A percentile compares a stretch with the other conserved stretches of the same genome.
phyloP scores from a whole-genome alignment of 352 stramenopile species.

The Pythium graminicola region DNA sequence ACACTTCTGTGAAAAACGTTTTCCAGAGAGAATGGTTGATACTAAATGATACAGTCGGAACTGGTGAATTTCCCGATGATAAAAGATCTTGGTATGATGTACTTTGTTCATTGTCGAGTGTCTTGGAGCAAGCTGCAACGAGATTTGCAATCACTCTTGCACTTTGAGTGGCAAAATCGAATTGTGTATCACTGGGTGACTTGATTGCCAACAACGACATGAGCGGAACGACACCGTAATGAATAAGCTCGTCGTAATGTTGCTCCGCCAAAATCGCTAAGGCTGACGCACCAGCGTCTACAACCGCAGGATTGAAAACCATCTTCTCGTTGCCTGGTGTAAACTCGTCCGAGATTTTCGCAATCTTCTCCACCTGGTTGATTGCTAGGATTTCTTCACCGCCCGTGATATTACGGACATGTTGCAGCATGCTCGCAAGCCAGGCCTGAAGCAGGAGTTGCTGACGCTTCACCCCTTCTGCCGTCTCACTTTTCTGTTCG shows the following conservation, averaged over 20 bases:
- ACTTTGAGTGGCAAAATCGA: slow-evolving; percentile 48
- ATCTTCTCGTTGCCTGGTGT: slow-evolving; percentile 73
- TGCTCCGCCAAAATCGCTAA: slow-evolving; percentile 61
- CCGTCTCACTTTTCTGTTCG: slow-evolving; percentile 27
- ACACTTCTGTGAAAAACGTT: slow-evolving; percentile 34
- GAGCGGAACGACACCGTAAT: slow-evolving; percentile 54
- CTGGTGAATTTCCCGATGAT: neutral
- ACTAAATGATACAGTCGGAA: neutral
- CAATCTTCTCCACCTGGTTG: slow-evolving; percentile 72
- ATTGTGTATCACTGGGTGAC: slow-evolving; percentile 21
- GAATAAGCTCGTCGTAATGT: slow-evolving; percentile 57
- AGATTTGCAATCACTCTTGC: slow-evolving; percentile 75
- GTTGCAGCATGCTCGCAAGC: slow-evolving; percentile 71
- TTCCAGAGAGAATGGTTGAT: slow-evolving; percentile 17
- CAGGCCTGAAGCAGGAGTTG: slow-evolving; percentile 70
- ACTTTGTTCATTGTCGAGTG: slow-evolving; percentile 19
- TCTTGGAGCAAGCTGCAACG: slow-evolving; percentile 42
- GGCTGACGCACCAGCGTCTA: slow-evolving; percentile 59
- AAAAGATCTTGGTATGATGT: neutral
- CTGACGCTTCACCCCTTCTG: slow-evolving; percentile 28
- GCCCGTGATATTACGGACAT: slow-evolving; percentile 46
- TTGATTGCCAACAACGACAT: slow-evolving; percentile 48
- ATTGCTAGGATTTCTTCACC: slow-evolving; percentile 66
- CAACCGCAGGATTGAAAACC: slow-evolving; percentile 56
- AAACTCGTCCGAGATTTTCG: slow-evolving; percentile 59